phyloP scores from a whole-genome alignment of 148 eudicot species.

The Gaultheria prostrata region DNA sequence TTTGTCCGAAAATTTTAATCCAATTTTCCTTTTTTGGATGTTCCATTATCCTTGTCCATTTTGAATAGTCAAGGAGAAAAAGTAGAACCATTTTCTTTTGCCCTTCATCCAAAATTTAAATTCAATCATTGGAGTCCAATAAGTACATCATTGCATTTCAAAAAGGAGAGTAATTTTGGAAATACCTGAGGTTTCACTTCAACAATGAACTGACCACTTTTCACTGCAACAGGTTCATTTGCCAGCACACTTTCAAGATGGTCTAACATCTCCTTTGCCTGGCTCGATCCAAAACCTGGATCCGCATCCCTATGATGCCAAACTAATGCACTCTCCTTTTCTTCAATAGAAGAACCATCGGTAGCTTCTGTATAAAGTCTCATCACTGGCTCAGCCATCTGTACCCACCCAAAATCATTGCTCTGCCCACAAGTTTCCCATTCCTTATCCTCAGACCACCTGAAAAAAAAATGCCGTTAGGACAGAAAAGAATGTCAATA shows the following conservation, averaged over 20 bases:
- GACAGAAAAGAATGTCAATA: not conserved
- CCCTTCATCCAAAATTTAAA: not conserved
- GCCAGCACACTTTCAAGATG: conserved; percentile 48
- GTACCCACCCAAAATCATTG: conserved; percentile 48
- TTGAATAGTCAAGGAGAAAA: not conserved
- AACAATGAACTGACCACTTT: conserved; percentile 46
- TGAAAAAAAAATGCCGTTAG: conserved; percentile 14
- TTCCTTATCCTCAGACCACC: conserved; percentile 38
- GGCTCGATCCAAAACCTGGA: conserved; percentile 44
- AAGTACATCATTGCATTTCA: not conserved
- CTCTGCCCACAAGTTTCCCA: conserved; percentile 40
- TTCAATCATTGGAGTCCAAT: not conserved
- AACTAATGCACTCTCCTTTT: conserved; percentile 47
- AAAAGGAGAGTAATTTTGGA: not conserved
- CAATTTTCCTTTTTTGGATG: not conserved
- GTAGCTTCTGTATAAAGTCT: conserved; percentile 41
- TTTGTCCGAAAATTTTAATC: not conserved
- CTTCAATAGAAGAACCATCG: conserved; percentile 45
- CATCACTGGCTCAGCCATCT: conserved; percentile 49
- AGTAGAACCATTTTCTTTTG: not conserved
- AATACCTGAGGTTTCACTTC: conserved; percentile 52
- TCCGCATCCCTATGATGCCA: conserved; percentile 53
- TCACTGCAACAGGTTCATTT: conserved; percentile 49
- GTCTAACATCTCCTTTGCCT: conserved; percentile 52
- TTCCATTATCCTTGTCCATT: not conserved